These are phyloP conservation scores for Ustulina deusta DNA, from an alignment of 2,329 filamentous ascomycete genomes.

Conservation along the genomic window DNA sequence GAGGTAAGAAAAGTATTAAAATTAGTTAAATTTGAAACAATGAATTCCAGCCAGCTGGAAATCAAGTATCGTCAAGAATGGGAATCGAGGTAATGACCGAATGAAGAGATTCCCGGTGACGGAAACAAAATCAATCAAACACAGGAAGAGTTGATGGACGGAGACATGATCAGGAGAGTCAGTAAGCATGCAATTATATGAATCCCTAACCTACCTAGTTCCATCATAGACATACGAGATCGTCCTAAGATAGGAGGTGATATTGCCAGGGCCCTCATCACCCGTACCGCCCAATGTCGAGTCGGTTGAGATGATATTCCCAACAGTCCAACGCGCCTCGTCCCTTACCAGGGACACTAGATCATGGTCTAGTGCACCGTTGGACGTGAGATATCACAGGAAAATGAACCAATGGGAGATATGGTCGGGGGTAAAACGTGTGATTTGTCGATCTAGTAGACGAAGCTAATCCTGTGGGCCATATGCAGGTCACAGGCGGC, in stretches of 20 bases:
- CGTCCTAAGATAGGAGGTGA: slow-evolving; percentile 17
- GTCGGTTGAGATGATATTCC: slow-evolving; percentile 17
- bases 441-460: slow-evolving; percentile 43
- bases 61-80: slow-evolving; percentile 20
- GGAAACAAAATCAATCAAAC: slow-evolving; percentile 26
- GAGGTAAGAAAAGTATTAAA: slow-evolving; percentile 45
- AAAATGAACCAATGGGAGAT: slow-evolving; percentile 32
- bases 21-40: slow-evolving; percentile 36
- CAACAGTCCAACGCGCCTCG: slow-evolving; percentile 18
- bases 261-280: slow-evolving; percentile 27
- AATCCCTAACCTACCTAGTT: background rate
- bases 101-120: slow-evolving; percentile 25
- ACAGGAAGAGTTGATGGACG: slow-evolving; percentile 24
- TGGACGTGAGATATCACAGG: slow-evolving; percentile 33
- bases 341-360: slow-evolving; percentile 10
- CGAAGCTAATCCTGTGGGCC: slow-evolving; percentile 32
- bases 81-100: slow-evolving; percentile 36
- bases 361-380: slow-evolving; percentile 18
- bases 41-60: slow-evolving; percentile 50
- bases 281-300: slow-evolving; percentile 20
- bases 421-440: slow-evolving; percentile 31
- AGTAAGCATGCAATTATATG: slow-evolving; percentile 28
- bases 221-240: background rate
- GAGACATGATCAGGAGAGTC: slow-evolving; percentile 13
- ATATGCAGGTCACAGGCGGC: slow-evolving; percentile 44